Evolutionary conservation across 2,329 filamentous ascomycete genomes (phyloP).

Genomic region (Byssothecium circinans): DNA sequence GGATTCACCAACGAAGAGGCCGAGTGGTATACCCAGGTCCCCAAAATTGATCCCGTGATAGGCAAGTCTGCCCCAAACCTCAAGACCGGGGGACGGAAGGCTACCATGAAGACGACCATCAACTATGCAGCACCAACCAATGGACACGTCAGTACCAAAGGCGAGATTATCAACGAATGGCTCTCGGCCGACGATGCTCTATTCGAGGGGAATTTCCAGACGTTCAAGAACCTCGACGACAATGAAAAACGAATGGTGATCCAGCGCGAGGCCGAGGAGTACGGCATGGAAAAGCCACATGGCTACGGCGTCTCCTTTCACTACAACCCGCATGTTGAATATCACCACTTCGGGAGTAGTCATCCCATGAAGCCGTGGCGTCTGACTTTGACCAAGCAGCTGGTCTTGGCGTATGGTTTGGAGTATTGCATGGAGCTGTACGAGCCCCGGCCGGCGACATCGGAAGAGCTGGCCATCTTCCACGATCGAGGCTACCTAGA

Average conservation of each 20-base stretch:
- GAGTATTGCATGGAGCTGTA: slow-evolving; percentile 97
- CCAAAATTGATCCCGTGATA: background rate
- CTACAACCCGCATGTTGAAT: slow-evolving; percentile 91
- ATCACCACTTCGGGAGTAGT: slow-evolving; percentile 93
- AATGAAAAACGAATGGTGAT: slow-evolving; percentile 54
- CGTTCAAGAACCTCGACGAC: slow-evolving; percentile 36
- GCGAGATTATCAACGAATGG: slow-evolving; percentile 38
- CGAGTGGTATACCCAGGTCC: background rate
- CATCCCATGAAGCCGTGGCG: slow-evolving; percentile 99
- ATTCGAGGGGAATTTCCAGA: slow-evolving; percentile 29
- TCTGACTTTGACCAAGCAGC: slow-evolving; percentile 88
- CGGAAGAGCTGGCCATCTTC: slow-evolving; percentile 83
- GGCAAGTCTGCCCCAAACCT: background rate
- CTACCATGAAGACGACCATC: slow-evolving; percentile 22
- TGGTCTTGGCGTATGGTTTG: slow-evolving; percentile 93
- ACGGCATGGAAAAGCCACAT: slow-evolving; percentile 76
- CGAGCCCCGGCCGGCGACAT: slow-evolving; percentile 78
- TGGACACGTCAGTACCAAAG: slow-evolving; percentile 25
- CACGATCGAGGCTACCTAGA: slow-evolving; percentile 89
- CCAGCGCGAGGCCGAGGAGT: slow-evolving; percentile 55
- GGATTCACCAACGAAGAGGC: background rate
- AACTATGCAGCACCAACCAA: slow-evolving; percentile 16
- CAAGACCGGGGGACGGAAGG: background rate
- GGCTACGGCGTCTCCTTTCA: slow-evolving; percentile 95
- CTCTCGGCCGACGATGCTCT: slow-evolving; percentile 30